These are phyloP conservation scores for Melampsora americana DNA, from an alignment of 1,284 basidiomycete species.

Conservation along the genomic window DNA sequence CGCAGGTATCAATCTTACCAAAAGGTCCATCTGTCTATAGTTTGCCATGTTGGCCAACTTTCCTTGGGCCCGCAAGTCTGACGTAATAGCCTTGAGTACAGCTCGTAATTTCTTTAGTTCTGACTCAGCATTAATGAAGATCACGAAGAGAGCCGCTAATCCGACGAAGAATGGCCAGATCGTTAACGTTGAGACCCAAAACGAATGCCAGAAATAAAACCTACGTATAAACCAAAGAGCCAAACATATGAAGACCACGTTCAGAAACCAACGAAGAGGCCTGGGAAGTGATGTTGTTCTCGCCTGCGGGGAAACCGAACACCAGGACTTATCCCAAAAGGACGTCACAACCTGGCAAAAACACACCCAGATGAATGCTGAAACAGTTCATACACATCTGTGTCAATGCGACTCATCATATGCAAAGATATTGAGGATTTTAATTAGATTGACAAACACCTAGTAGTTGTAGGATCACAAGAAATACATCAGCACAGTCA, in stretches of 20 bases:
- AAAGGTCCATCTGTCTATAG: slow-evolving; percentile 4
- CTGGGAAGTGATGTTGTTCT: neutral
- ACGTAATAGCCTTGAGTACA: neutral
- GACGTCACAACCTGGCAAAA: slow-evolving; percentile 31
- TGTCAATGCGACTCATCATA: no score
- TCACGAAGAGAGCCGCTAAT: slow-evolving; percentile 16
- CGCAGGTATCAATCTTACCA: neutral
- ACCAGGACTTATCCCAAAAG: slow-evolving; percentile 38
- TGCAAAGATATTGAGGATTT: no score
- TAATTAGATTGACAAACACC: no score
- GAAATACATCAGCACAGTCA: no score
- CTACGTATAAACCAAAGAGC: slow-evolving; percentile 24
- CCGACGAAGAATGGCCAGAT: neutral
- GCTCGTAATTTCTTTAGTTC: slow-evolving; percentile 17
- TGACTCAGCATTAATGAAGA: slow-evolving; percentile 3
- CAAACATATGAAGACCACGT: slow-evolving; percentile 14
- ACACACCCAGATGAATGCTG: slow-evolving; percentile 40
- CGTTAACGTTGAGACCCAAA: neutral
- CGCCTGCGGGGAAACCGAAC: neutral
- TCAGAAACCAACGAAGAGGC: slow-evolving; percentile 9
- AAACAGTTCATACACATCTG: neutral
- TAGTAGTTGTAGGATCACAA: no score
- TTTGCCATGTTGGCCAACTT: neutral
- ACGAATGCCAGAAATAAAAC: neutral
- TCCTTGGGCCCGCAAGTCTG: neutral